A percentile compares a stretch with the other conserved stretches of the same genome.
Evolutionary conservation across 225 moss, liverwort and hornwort genomes (phyloP).

Genomic region (Sphagnum tenellum): DNA sequence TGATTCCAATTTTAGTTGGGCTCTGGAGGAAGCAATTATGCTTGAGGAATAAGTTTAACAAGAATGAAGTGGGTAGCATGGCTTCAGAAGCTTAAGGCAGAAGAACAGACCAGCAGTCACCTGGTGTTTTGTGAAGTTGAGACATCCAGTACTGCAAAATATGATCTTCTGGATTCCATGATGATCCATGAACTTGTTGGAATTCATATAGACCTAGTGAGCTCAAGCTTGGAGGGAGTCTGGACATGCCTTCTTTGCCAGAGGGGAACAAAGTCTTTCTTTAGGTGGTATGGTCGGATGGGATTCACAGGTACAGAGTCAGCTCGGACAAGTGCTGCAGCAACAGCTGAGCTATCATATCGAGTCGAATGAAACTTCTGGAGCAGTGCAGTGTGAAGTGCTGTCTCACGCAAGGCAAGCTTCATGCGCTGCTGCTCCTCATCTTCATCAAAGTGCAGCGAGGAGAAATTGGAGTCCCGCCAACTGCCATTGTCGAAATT

Average conservation of each 20-base stretch:
- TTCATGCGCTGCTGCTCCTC: constrained; percentile 8
- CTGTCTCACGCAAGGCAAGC: constrained; percentile 10
- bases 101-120: too few relatives aligned
- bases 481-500: too few relatives aligned
- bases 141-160: too few relatives aligned
- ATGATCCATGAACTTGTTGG: not conserved
- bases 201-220: constrained; percentile 26
- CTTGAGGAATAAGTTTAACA: too few relatives aligned
- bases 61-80: too few relatives aligned
- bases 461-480: too few relatives aligned
- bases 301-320: constrained; percentile 18
- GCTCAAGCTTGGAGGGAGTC: constrained; percentile 31
- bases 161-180: too few relatives aligned
- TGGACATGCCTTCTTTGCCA: constrained; percentile 33
- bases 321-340: constrained; percentile 7
- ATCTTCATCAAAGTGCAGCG: constrained; percentile 3
- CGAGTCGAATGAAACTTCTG: constrained; percentile 26
- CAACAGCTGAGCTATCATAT: constrained; percentile 1
- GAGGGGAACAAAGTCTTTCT: constrained; percentile 8
- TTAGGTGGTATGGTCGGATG: not conserved
- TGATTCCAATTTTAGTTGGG: too few relatives aligned
- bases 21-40: too few relatives aligned
- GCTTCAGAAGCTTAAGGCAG: too few relatives aligned
- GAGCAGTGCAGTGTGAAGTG: constrained; percentile 28
- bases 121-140: too few relatives aligned